Evolutionary conservation across 1,139 yeast species (phyloP).

Genomic region (Candida tetrigidarum): DNA sequence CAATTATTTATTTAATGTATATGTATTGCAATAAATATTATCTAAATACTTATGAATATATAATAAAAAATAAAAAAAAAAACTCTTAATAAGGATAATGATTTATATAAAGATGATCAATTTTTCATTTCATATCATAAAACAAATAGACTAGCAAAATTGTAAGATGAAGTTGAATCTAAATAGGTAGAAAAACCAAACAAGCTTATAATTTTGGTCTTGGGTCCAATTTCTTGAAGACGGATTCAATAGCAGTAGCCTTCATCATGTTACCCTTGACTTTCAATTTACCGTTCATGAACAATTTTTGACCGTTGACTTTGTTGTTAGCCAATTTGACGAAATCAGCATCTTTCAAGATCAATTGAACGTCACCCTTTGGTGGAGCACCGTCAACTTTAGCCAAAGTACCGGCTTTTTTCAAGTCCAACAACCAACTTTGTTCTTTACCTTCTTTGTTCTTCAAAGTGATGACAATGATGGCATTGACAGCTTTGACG

Average conservation of each 20-base stretch:
- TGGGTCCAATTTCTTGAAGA: constrained; percentile 69
- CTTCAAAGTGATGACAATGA: constrained; percentile 70
- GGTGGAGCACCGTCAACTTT: constrained; percentile 55
- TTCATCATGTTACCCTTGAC: constrained; percentile 91
- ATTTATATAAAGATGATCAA: background rate
- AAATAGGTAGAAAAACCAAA: background rate
- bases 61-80: background rate
- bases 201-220: constrained; percentile 46
- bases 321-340: constrained; percentile 75
- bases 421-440: constrained; percentile 75
- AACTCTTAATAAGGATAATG: background rate
- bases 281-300: constrained; percentile 83
- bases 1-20: too few species aligned
- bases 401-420: constrained; percentile 59
- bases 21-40: background rate
- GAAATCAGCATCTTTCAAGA: constrained; percentile 66
- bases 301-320: constrained; percentile 83
- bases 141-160: too few species aligned
- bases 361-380: constrained; percentile 69
- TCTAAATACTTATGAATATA: constrained; percentile 6
- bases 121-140: constrained; percentile 3
- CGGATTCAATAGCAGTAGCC: constrained; percentile 77
- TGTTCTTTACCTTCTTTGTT: constrained; percentile 67
- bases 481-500: constrained; percentile 58
- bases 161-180: background rate